Percentiles rank a stretch among this genome's conserved stretches.
Conservation (phyloP, 352 stramenopile genomes). For the Phytophthora cactorum region DNA sequence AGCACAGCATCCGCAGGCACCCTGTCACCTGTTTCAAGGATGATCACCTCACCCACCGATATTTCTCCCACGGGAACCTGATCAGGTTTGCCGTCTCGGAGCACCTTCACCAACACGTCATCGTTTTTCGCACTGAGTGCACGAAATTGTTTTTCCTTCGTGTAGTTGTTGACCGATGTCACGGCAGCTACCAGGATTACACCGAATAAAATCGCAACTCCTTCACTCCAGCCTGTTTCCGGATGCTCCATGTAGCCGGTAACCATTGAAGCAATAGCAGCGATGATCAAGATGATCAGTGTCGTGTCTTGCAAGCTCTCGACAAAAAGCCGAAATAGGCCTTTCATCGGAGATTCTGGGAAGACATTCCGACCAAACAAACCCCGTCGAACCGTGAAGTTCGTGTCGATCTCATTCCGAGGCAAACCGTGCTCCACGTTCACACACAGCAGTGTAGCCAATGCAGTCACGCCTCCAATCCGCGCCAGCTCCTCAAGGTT, state of each 20-base stretch:
- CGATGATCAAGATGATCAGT: slow-evolving; percentile 90
- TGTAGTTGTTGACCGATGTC: slow-evolving; percentile 97
- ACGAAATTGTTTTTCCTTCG: slow-evolving; percentile 93
- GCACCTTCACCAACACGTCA: slow-evolving; percentile 86
- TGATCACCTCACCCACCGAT: slow-evolving; percentile 88
- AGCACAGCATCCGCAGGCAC: slow-evolving; percentile 95
- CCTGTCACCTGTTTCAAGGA: slow-evolving; percentile 93
- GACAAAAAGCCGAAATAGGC: slow-evolving; percentile 80
- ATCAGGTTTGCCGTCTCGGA: slow-evolving; percentile 68
- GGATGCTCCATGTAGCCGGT: slow-evolving; percentile 83
- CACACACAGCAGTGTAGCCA: slow-evolving; percentile 74
- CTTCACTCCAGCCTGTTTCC: slow-evolving; percentile 93
- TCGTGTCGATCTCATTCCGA: slow-evolving; percentile 62
- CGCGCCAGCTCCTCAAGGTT: slow-evolving; percentile 68
- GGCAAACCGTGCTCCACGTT: slow-evolving; percentile 70
- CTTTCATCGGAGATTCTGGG: slow-evolving; percentile 80
- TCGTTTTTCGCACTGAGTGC: slow-evolving; percentile 89
- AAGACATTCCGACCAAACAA: slow-evolving; percentile 76
- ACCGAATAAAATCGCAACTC: slow-evolving; percentile 93
- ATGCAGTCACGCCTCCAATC: slow-evolving; percentile 58
- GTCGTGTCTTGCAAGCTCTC: slow-evolving; percentile 92
- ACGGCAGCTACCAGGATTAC: slow-evolving; percentile 95
- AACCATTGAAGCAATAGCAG: slow-evolving; percentile 85
- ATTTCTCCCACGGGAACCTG: slow-evolving; percentile 78
- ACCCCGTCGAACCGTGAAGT: slow-evolving; percentile 58